Conservation (phyloP, 352 stramenopile genomes). For the Albugo laibachii region DNA sequence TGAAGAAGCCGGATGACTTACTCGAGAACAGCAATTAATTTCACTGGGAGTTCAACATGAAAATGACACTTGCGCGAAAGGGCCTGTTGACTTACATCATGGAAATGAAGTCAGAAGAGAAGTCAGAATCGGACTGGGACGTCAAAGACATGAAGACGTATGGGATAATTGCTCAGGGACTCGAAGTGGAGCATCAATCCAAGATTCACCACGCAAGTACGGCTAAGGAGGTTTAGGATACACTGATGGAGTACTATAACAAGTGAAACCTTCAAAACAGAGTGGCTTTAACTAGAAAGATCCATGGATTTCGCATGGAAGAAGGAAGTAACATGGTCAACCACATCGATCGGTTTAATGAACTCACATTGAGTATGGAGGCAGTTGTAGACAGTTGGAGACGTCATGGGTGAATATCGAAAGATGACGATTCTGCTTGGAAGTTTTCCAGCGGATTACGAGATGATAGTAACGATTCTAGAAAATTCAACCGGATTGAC, state of each 20-base stretch:
- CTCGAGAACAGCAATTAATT: too few relatives aligned
- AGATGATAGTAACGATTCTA: slow-evolving; percentile 4
- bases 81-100: slow-evolving; percentile 2
- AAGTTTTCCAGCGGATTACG: slow-evolving; percentile 1
- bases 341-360: slow-evolving; percentile 1
- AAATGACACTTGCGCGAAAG: slow-evolving; percentile 1
- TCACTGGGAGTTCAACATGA: slow-evolving; percentile 4
- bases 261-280: too few relatives aligned
- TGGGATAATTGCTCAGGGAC: slow-evolving; percentile 2
- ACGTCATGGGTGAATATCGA: background rate
- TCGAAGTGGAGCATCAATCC: slow-evolving; percentile 3
- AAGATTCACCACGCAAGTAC: slow-evolving; percentile 2
- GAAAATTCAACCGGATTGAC: slow-evolving; percentile 6
- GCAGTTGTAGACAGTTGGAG: slow-evolving; percentile 2
- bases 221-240: too few relatives aligned
- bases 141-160: slow-evolving; percentile 5
- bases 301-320: too few relatives aligned
- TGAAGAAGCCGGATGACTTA: too few relatives aligned
- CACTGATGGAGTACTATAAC: too few relatives aligned
- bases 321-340: too few relatives aligned
- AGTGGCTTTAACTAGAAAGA: too few relatives aligned
- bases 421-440: slow-evolving; percentile 5
- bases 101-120: background rate
- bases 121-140: slow-evolving; percentile 2
- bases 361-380: background rate